Evolutionary conservation across 371 early-diverging fungal genomes (phyloP).

Genomic region (Rhizomucor miehei): DNA sequence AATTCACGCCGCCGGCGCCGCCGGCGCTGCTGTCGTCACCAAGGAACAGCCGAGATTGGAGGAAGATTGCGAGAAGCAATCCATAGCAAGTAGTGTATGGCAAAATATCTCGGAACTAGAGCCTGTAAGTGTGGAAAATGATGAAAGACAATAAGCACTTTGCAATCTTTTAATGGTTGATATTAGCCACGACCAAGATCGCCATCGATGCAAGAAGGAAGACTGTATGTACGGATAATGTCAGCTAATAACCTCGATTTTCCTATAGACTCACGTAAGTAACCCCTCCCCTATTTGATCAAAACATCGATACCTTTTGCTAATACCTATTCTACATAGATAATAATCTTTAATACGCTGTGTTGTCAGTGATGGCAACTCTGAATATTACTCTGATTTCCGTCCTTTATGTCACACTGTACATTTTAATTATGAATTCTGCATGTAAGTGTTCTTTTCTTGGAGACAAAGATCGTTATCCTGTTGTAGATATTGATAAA

Average conservation of each 20-base stretch:
- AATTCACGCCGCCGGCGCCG: too few species aligned
- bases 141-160: too few species aligned
- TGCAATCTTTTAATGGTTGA: too few species aligned
- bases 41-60: too few species aligned
- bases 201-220: slow-evolving; percentile 3
- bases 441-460: slow-evolving; percentile 9
- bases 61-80: too few species aligned
- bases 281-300: too few species aligned
- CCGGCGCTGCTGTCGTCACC: background rate
- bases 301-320: background rate
- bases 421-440: slow-evolving; percentile 14
- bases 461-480: too few species aligned
- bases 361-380: slow-evolving; percentile 9
- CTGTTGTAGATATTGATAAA: too few species aligned
- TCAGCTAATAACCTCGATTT: slow-evolving; percentile 33
- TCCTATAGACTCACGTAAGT: slow-evolving; percentile 31
- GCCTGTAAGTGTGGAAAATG: too few species aligned
- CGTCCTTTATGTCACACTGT: slow-evolving; percentile 13
- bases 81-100: too few species aligned
- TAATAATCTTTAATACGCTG: slow-evolving; percentile 15
- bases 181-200: too few species aligned
- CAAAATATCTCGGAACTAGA: too few species aligned
- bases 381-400: slow-evolving; percentile 8
- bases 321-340: background rate
- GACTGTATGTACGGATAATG: slow-evolving; percentile 14